Evolutionary conservation across 2,329 filamentous ascomycete genomes (phyloP).

Genomic region (Colletotrichum sp.): DNA sequence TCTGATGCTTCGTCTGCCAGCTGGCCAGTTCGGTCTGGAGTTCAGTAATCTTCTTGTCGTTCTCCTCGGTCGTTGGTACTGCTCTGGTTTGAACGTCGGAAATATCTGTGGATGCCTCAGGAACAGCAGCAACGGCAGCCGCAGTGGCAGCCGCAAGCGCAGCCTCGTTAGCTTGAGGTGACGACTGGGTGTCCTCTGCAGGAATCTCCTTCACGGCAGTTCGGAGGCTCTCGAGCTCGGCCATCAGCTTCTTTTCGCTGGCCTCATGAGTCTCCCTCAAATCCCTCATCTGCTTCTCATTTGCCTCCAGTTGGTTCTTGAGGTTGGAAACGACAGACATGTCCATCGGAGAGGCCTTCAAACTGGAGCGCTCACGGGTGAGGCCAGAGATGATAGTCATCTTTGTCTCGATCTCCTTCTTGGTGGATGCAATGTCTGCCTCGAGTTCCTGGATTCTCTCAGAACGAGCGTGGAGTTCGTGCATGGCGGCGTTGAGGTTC

Average conservation of each 20-base stretch:
- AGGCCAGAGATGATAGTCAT: conserved; percentile 94
- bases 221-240: conserved; percentile 74
- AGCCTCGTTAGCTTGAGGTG: neutral
- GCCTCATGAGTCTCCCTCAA: conserved; percentile 75
- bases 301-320: conserved; percentile 86
- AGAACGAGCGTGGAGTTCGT: conserved; percentile 84
- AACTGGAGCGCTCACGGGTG: conserved; percentile 88
- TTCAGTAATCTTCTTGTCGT: conserved; percentile 64
- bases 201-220: conserved; percentile 43
- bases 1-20: conserved; percentile 80
- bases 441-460: conserved; percentile 92
- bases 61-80: conserved; percentile 39
- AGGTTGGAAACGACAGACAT: conserved; percentile 89
- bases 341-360: conserved; percentile 84
- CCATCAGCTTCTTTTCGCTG: conserved; percentile 76
- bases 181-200: neutral
- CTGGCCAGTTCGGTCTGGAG: conserved; percentile 74
- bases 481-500: conserved; percentile 90
- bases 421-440: conserved; percentile 79
- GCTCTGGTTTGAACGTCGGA: conserved; percentile 34
- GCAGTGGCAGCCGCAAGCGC: conserved; percentile 12
- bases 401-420: conserved; percentile 97
- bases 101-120: conserved; percentile 17
- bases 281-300: conserved; percentile 77
- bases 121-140: conserved; percentile 5